These are phyloP conservation scores for Pezicula carpinea DNA, from an alignment of 2,329 filamentous ascomycete genomes.

Conservation along the genomic window DNA sequence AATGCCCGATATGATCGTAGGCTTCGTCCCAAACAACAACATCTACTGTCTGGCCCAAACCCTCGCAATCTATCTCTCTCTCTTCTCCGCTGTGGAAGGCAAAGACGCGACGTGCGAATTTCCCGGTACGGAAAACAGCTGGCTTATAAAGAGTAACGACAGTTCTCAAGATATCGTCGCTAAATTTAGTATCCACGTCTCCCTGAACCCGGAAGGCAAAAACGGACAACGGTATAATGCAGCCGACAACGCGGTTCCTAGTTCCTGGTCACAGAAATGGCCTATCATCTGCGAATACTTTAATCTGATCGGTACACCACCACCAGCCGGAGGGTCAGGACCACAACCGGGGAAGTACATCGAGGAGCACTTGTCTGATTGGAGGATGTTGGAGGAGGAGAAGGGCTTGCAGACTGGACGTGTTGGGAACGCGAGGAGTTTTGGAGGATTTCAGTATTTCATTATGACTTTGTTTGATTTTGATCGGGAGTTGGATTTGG, in stretches of 20 bases:
- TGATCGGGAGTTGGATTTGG: conserved; percentile 41
- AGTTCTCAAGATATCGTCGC: conserved; percentile 33
- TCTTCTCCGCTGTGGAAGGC: conserved; percentile 33
- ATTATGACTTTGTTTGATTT: conserved; percentile 40
- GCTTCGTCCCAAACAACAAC: conserved; percentile 39
- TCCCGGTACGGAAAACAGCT: conserved; percentile 32
- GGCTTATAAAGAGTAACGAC: conserved; percentile 30
- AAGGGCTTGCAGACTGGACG: conserved; percentile 34
- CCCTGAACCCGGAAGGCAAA: conserved; percentile 34
- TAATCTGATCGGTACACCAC: conserved; percentile 35
- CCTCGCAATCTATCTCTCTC: conserved; percentile 33
- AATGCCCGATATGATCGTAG: conserved; percentile 38
- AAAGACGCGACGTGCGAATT: conserved; percentile 31
- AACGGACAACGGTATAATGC: conserved; percentile 37
- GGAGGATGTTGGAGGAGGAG: conserved; percentile 29
- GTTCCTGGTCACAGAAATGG: conserved; percentile 40
- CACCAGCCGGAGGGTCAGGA: conserved; percentile 24
- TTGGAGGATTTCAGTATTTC: conserved; percentile 37
- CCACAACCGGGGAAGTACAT: conserved; percentile 32
- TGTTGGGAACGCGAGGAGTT: conserved; percentile 32
- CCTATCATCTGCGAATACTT: conserved; percentile 41
- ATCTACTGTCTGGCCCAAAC: conserved; percentile 37
- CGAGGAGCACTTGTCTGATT: conserved; percentile 26
- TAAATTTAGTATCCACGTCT: conserved; percentile 36
- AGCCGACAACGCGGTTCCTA: conserved; percentile 33